Percentiles rank a stretch among this genome's conserved stretches.
These are phyloP conservation scores for Xerocomellus chrysenteron DNA, from an alignment of 768 basidiomycete genomes.

Conservation along the genomic window DNA sequence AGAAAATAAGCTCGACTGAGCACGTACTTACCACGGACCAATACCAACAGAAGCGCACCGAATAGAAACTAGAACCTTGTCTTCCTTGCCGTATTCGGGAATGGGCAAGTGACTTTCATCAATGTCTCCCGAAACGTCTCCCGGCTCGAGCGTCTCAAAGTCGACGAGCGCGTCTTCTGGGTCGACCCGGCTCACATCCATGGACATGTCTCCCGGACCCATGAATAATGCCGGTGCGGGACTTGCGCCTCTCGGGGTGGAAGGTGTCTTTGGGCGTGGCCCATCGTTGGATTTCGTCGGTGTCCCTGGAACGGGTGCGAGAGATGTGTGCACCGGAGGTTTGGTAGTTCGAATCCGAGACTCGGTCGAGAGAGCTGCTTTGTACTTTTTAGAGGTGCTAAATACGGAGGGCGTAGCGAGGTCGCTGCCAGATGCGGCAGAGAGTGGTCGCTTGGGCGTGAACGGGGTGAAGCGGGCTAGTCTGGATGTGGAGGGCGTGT, in stretches of 20 bases:
- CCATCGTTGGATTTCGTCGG: slow-evolving; percentile 45
- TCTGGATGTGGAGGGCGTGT: slow-evolving; percentile 36
- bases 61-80: slow-evolving; percentile 86
- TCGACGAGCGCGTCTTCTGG: slow-evolving; percentile 77
- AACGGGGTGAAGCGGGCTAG: slow-evolving; percentile 45
- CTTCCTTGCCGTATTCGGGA: slow-evolving; percentile 64
- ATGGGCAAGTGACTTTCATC: slow-evolving; percentile 53
- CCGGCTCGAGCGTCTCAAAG: slow-evolving; percentile 65
- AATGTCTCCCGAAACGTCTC: slow-evolving; percentile 67
- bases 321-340: slow-evolving; percentile 26
- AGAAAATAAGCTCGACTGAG: not conserved
- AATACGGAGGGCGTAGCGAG: slow-evolving; percentile 38
- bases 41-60: slow-evolving; percentile 43
- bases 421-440: slow-evolving; percentile 33
- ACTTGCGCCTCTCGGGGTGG: slow-evolving; percentile 52
- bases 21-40: not conserved
- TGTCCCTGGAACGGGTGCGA: slow-evolving; percentile 52
- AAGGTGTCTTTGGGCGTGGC: slow-evolving; percentile 52
- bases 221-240: slow-evolving; percentile 41
- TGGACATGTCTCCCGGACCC: slow-evolving; percentile 52
- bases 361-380: slow-evolving; percentile 55
- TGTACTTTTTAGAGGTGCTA: slow-evolving; percentile 62
- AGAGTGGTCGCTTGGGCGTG: slow-evolving; percentile 55
- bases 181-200: slow-evolving; percentile 75
- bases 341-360: slow-evolving; percentile 34